These are phyloP conservation scores for Apiospora kogelbergensis DNA, from an alignment of 2,329 filamentous ascomycete genomes.

Conservation along the genomic window DNA sequence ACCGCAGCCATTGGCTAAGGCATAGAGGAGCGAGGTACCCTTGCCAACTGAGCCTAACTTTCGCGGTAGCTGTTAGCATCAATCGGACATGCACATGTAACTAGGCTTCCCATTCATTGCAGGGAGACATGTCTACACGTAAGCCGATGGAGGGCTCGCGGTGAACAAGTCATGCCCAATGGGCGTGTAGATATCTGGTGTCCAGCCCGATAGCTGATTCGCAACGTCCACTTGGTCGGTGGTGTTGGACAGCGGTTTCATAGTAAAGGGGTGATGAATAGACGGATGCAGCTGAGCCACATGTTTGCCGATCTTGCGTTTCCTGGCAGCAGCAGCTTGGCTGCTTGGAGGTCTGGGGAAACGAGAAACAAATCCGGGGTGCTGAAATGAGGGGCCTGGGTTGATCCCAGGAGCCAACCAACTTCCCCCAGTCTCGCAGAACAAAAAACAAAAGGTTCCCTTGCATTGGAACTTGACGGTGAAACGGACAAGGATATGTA, in stretches of 20 bases:
- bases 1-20: not conserved
- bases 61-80: not conserved
- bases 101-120: not conserved
- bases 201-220: not conserved
- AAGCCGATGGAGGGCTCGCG: not conserved
- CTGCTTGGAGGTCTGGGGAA: not conserved
- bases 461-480: not conserved
- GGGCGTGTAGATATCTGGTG: not conserved
- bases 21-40: not conserved
- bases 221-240: not conserved
- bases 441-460: not conserved
- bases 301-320: not conserved
- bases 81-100: too few species aligned
- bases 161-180: not conserved
- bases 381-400: slow-evolving; percentile 4
- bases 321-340: not conserved
- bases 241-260: not conserved
- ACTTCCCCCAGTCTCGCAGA: not conserved
- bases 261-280: not conserved
- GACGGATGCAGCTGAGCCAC: not conserved
- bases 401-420: not conserved
- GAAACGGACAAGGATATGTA: not conserved
- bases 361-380: not conserved
- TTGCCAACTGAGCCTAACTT: not conserved
- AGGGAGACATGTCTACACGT: not conserved